Evolutionary conservation across 176 grass and related monocot species (phyloP), one percentile per base, ranked within the genome.

Genomic region (Hsuehochloa calcarea): DNA sequence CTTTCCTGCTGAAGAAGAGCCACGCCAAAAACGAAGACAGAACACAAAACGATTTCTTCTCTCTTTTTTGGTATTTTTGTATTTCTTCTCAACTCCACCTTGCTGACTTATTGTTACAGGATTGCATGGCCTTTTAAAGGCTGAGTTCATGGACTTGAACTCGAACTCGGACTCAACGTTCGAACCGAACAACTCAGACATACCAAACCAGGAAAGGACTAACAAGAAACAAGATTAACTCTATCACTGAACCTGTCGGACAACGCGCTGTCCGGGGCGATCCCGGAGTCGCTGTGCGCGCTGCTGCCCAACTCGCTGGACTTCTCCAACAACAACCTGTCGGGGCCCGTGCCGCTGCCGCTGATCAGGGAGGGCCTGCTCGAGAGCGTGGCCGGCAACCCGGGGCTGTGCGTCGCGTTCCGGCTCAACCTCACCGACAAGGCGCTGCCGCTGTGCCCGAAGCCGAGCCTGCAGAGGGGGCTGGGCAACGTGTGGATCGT

Each of bases 261-360:
- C 54, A 99, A 99, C 76, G 82, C 85, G 51, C 85, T 99, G 5
- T 89, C 91, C 1, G 96, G 96, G 35, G 49, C 52, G 67, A 99
- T 99, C 38, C 96, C 96, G 17, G 84, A 94, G 44, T 77, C 81
- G 65, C 88, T 99, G 37, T 99, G 96, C 77, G 34, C 64, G 72
- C 78, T 99, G 68, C 90, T 99, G 25, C 96, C 96, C 1, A 99
- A 96, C 19, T 99, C 96, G 19, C 75, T 99, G 3, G 96, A 96
- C 60, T 99, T 99, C 80, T 93, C 96, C 23, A 68, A 95, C 70
- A 99, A 99, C 77, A 91, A 92, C 45, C 88, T 99, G 40, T 95
- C 88, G 0, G 96, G 96, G 0, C 88, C 93, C 0, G 93, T 99
- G 54, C 96, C 96, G 4, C 41, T 72, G 69, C 86, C 84, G 73